Evolutionary conservation across 805 yeast genomes (phyloP).

Genomic region (Lachancea fermentati): DNA sequence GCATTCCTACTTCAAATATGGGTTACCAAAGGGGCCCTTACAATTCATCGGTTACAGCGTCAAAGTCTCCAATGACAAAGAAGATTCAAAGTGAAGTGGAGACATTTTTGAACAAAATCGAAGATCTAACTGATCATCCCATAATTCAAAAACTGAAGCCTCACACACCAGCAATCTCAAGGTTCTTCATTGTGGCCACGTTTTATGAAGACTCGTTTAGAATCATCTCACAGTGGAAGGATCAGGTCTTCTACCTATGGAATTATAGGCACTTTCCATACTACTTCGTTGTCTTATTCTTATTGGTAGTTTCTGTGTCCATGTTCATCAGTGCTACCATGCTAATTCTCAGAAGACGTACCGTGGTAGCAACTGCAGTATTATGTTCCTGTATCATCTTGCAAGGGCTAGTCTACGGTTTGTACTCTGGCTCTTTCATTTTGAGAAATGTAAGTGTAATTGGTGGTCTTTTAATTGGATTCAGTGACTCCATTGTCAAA

Average conservation of each 20-base stretch:
- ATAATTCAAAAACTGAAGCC: conserved; percentile 49
- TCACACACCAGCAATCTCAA: conserved; percentile 79
- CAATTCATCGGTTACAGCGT: neutral
- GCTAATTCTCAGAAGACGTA: conserved; percentile 62
- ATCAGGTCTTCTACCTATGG: conserved; percentile 80
- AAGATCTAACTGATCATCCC: conserved; percentile 47
- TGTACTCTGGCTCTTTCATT: conserved; percentile 77
- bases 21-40: conserved; percentile 14
- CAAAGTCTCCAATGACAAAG: conserved; percentile 1
- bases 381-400: conserved; percentile 64
- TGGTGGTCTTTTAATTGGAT: conserved; percentile 86
- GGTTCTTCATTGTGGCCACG: conserved; percentile 88
- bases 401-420: conserved; percentile 87
- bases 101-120: conserved; percentile 46
- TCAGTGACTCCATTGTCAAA: conserved; percentile 80
- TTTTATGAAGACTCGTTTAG: conserved; percentile 86
- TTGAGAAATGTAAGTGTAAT: conserved; percentile 83
- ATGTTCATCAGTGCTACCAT: conserved; percentile 73
- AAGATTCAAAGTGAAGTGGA: conserved; percentile 38
- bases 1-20: conserved; percentile 14
- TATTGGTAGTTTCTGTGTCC: conserved; percentile 53
- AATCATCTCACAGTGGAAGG: conserved; percentile 82
- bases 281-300: conserved; percentile 68
- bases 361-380: conserved; percentile 64
- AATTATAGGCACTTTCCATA: conserved; percentile 74